Evolutionary conservation across 371 early-diverging fungal genomes (phyloP), one percentile per base, ranked within the genome.

Genomic region (Coemansia sp.): DNA sequence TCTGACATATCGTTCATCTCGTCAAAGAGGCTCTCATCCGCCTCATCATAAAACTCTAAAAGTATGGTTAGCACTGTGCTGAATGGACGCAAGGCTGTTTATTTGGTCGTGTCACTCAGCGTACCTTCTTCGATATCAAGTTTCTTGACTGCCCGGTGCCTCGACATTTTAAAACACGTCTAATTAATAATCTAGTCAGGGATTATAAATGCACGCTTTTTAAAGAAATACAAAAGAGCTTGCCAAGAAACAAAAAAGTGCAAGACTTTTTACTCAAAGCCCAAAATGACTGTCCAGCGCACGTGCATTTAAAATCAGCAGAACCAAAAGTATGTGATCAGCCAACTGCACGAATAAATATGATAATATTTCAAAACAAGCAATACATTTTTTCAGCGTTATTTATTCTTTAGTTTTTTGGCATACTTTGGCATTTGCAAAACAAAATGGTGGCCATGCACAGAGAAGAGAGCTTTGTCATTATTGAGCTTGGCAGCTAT

Each of bases 401-500:
- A 33, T n/a, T 21, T 30, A n/a, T 28, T 25, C 11, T 25, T 20
- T 54, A 28, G 55, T 18, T 54, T 44, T 44, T 44, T n/a, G 28
- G n/a, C 54, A 54, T 8, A 44, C 9, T 16, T 25, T 25, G 26
- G 44, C n/a, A 28, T 54, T 54, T 25, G 25, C 30, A 28, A 44
- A n/a, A 26, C 23, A 53, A 14, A 25, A 81, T 80, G 81, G 81
- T 57, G 20, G 56, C 71, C 55, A 82, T 85, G 30, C 80, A 88
- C 56, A 79, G 82, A 62, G 90, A 90, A 75, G 90, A 89, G 57
- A 89, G 85, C 73, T 90, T 87, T 81, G 85, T 91, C 23, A 90
- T 92, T 28, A 87, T 92, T 56, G 89, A 91, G 83, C 84, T 89
- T 14, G 93, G 91, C 48, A 85, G 88, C 53, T 77, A 82, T 64